Conservation (phyloP, 2,329 filamentous ascomycete genomes). For the Colletotrichum incanum region DNA sequence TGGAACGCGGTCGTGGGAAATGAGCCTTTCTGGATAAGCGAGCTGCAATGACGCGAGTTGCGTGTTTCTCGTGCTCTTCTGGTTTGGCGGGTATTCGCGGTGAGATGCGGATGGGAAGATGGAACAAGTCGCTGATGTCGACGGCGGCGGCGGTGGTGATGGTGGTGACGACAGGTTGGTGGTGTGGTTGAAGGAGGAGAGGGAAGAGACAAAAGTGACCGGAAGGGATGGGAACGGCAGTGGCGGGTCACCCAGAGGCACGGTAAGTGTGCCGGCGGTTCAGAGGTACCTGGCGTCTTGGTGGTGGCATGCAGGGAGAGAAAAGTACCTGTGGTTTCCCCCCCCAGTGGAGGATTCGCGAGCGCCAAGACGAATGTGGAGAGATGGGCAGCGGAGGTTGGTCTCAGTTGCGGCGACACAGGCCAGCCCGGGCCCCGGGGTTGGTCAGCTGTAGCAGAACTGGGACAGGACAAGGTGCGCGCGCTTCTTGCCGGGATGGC, state of each 20-base stretch:
- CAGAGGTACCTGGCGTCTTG: slow-evolving; percentile 4
- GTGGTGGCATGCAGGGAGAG: neutral
- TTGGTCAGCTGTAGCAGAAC: slow-evolving; percentile 37
- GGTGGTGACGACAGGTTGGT: slow-evolving; percentile 1
- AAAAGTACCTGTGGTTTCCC: slow-evolving; percentile 10
- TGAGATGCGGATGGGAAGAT: slow-evolving; percentile 12
- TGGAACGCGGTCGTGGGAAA: slow-evolving; percentile 20
- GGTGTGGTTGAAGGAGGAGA: slow-evolving; percentile 26
- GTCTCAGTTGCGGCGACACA: slow-evolving; percentile 37
- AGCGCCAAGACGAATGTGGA: slow-evolving; percentile 40
- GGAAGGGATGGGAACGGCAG: slow-evolving; percentile 39
- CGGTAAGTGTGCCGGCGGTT: slow-evolving; percentile 14
- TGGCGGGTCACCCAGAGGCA: slow-evolving; percentile 18
- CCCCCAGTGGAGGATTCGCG: slow-evolving; percentile 16
- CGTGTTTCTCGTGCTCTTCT: neutral
- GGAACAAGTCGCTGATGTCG: neutral
- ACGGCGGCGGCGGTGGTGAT: slow-evolving; percentile 14
- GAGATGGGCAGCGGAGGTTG: slow-evolving; percentile 20
- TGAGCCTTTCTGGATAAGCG: neutral
- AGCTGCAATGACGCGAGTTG: neutral
- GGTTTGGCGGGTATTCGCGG: neutral
- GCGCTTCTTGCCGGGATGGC: neutral
- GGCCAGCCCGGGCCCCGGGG: slow-evolving; percentile 27
- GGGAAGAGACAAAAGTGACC: slow-evolving; percentile 34
- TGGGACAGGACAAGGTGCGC: slow-evolving; percentile 9